Conservation (phyloP, 176 grass and related monocot species). For the Hyparrhenia diplandra region DNA sequence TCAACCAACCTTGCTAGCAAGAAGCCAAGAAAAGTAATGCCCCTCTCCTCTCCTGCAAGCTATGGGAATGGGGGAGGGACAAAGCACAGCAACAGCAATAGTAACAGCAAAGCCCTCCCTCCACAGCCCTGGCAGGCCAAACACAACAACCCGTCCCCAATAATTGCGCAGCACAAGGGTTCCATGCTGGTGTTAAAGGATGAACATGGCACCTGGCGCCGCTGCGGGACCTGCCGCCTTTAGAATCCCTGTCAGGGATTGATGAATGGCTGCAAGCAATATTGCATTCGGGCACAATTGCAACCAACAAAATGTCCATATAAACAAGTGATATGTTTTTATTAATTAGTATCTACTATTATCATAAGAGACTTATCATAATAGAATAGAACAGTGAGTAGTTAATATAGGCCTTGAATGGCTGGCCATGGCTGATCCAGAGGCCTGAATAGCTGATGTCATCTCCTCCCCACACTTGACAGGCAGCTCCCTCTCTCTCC, state of each 20-base stretch:
- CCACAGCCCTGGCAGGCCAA: no score
- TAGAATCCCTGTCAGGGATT: slow-evolving; percentile 58
- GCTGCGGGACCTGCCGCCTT: background rate
- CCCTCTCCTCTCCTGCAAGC: background rate
- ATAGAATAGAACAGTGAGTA: background rate
- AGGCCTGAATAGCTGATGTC: background rate
- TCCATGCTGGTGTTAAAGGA: background rate
- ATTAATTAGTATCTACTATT: no score
- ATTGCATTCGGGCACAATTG: background rate
- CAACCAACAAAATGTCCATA: background rate
- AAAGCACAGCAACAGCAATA: background rate
- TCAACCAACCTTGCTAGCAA: slow-evolving; percentile 14
- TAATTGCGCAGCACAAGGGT: background rate
- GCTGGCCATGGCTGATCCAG: no score
- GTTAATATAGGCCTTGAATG: no score
- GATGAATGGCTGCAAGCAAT: slow-evolving; percentile 6
- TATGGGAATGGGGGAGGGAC: background rate
- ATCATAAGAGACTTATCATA: no score
- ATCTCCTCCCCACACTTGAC: background rate
- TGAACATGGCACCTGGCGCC: background rate
- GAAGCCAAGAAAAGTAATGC: slow-evolving; percentile 14
- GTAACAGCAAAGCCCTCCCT: background rate
- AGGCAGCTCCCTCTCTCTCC: no score
- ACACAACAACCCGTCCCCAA: background rate
- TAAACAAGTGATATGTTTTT: background rate